Conservation (phyloP, 495 filamentous ascomycete genomes). For the Penicillium coprophilum region DNA sequence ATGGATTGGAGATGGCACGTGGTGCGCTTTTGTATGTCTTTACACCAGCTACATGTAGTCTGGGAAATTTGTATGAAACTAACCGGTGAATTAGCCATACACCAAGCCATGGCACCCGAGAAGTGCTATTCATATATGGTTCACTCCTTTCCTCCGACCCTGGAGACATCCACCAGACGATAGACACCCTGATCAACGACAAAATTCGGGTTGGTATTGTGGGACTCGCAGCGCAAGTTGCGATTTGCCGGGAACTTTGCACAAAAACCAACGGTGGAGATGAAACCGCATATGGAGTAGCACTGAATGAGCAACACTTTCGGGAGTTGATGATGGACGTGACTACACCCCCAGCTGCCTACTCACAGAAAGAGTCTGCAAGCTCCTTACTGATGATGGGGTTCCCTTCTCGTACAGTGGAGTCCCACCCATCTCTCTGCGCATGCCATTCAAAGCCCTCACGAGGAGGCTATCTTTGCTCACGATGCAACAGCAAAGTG, state of each 20-base stretch:
- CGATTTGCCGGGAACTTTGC: conserved; percentile 90
- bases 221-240: conserved; percentile 85
- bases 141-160: conserved; percentile 88
- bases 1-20: conserved; percentile 91
- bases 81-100: conserved; percentile 61
- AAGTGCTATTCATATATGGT: conserved; percentile 88
- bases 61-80: conserved; percentile 11
- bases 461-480: conserved; percentile 88
- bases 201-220: conserved; percentile 84
- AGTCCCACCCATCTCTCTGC: conserved; percentile 71
- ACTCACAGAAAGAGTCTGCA: conserved; percentile 62
- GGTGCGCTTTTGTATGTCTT: conserved; percentile 74
- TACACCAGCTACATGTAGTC: neutral
- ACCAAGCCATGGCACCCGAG: conserved; percentile 87
- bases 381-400: conserved; percentile 95
- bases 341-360: conserved; percentile 84
- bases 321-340: conserved; percentile 82
- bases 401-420: conserved; percentile 89
- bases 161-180: conserved; percentile 92
- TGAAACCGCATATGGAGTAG: conserved; percentile 74
- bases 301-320: conserved; percentile 85
- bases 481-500: conserved; percentile 83
- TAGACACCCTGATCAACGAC: conserved; percentile 69
- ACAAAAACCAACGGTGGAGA: conserved; percentile 78
- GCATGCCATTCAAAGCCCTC: conserved; percentile 86